Evolutionary conservation across 2,329 filamentous ascomycete species (phyloP).

Genomic region (Trichoderma pleuroti): DNA sequence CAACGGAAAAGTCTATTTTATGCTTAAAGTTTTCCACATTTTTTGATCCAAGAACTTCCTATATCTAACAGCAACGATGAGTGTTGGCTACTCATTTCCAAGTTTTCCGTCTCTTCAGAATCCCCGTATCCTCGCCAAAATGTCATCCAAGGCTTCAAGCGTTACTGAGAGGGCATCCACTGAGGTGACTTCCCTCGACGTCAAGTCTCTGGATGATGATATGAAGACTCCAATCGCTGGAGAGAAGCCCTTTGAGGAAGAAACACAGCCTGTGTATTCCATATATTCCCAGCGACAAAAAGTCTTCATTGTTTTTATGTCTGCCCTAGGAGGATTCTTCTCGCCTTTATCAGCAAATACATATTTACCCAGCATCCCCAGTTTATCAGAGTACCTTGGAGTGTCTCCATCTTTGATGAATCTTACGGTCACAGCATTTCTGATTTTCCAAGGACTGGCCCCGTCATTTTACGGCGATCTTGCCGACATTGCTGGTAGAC

Average conservation of each 20-base stretch:
- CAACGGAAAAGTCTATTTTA: neutral
- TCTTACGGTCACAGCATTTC: neutral
- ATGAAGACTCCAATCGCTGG: neutral
- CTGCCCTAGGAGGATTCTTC: constrained; percentile 15
- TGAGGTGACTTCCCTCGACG: neutral
- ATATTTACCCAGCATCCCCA: neutral
- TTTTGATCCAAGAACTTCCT: neutral
- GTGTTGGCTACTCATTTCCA: neutral
- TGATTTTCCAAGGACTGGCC: constrained; percentile 5
- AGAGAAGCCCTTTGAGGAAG: neutral
- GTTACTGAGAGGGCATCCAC: neutral
- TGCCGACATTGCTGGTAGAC: neutral
- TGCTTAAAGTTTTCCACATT: neutral
- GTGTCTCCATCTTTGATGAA: constrained; percentile 4
- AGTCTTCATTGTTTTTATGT: constrained; percentile 16
- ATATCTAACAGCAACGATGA: neutral
- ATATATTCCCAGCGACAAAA: constrained; percentile 15
- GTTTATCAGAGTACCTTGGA: neutral
- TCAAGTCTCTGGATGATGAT: neutral
- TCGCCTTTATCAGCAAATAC: constrained; percentile 1
- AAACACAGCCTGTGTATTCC: neutral
- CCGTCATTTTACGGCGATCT: constrained; percentile 3
- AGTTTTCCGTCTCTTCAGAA: neutral
- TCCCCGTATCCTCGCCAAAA: neutral
- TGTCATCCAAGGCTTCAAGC: neutral